Base-by-base conservation (phyloP, 2,329 filamentous ascomycete genomes). In the Cladosporium sp. region DNA sequence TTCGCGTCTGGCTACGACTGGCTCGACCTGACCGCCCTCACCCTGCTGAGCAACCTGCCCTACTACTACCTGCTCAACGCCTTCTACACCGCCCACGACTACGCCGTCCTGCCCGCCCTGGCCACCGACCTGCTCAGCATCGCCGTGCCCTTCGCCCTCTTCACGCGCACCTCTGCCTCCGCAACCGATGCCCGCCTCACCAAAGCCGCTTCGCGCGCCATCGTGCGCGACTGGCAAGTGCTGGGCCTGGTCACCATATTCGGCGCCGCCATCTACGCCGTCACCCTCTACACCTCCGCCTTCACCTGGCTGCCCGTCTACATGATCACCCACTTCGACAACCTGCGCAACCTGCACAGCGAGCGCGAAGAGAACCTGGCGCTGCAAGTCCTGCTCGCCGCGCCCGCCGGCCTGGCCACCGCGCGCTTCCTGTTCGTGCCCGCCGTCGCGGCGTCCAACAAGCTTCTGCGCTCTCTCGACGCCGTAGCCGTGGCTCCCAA, bases 1-100 rank as follows among this genome's bases (percentile, higher is more conserved):
- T 96, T 91, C 90, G 83, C 83, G 66, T 79, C 85, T 43, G 81
- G 86, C 63, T 89, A 88, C 70, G 90, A 95, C 73, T 85, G 88
- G 67, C 69, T 75, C 59, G 78, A 80, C 65, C 72, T 79, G 58
- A 67, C 71, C 49, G 71, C 73, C 19, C 73, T 80, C 43, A 73
- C 74, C 4, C 65, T 90, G 61, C 78, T 97, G 42, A 87, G 88
- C 58, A 86, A 91, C 74, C 83, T 88, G 19, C 93, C 92, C 43
- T 84, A 85, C 67, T 84, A 88, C 62, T 89, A 89, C 70, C 85
- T 97, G 43, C 80, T 96, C 28, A 80, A 81, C 30, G 85, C 85
- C 55, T 96, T 95, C 78, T 96, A 95, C 81, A 75, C 80, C 37
- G 81, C 95, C 65, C 82, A 83, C 25, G 77, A 83, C 25, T 73